Base-by-base conservation (phyloP, 768 basidiomycete genomes). In the Kwoniella sp. region DNA sequence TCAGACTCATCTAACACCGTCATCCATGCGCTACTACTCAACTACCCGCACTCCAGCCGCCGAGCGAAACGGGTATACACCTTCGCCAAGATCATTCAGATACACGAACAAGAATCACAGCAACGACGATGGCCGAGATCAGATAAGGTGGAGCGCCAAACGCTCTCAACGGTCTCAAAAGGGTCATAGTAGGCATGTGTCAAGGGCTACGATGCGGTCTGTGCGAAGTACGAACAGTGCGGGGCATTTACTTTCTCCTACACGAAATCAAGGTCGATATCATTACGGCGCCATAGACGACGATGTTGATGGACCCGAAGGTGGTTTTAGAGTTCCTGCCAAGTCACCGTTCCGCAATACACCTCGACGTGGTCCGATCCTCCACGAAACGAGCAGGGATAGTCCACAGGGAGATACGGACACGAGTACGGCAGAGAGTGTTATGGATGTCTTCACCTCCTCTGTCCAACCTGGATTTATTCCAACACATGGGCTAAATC, bases 391-490 rank as follows among this genome's bases (percentile, higher is more conserved):
- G 33, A 33, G 33, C 13, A 13, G 33, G n/a, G n/a, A n/a, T n/a
- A n/a, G n/a, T n/a, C n/a, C n/a, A n/a, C n/a, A n/a, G n/a, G n/a
- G 6, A n/a, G 47, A 15, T 10, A 17, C 12, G 25, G 30, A 51
- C 27, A 24, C 4, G 22, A 22, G 9, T 19, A 46, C 33, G 33
- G 55, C 21, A 27, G 46, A 49, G 3, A n/a, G n/a, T n/a, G n/a
- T n/a, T n/a, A 24, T 49, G 15, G 56, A 58, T 26, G 58, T 60
- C 15, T 60, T 60, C 21, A 60, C 58, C 36, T 37, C 33, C 24
- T 48, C 46, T 9, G 36, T 29, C 33, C 47, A 58, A 29, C 10
- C 33, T 24, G 29, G 27, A 10, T 44, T 44, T 15, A 44, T 6
- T 15, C 48, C 48, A 24, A 22, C 5, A 49, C 48, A 26, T 22